Percentiles rank a stretch among this genome's conserved stretches.
phyloP scores from a whole-genome alignment of 371 early-diverging fungal genomes.

The Fennellomyces sp. region DNA sequence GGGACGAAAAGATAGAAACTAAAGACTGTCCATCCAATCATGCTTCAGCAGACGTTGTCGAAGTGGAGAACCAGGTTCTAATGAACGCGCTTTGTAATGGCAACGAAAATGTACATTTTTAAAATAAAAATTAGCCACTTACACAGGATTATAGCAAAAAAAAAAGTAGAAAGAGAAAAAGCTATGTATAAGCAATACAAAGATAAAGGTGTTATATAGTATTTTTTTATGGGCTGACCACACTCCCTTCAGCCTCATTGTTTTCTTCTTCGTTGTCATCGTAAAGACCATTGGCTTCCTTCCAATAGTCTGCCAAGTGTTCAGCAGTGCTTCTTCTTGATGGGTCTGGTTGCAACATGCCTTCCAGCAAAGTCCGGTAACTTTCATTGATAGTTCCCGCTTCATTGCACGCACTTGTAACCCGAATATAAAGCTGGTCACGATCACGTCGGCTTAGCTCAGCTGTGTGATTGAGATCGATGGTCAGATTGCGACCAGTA shows the following conservation, averaged over 20 bases:
- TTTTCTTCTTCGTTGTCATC: slow-evolving; percentile 11
- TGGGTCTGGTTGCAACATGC: slow-evolving; percentile 19
- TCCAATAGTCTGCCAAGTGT: slow-evolving; percentile 11
- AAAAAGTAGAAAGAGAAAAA: neutral
- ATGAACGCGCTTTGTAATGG: slow-evolving; percentile 45
- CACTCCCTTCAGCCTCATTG: neutral
- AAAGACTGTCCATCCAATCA: slow-evolving; percentile 47
- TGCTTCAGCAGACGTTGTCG: slow-evolving; percentile 45
- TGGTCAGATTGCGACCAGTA: slow-evolving; percentile 6
- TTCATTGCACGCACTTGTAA: slow-evolving; percentile 12
- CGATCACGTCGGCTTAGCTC: neutral
- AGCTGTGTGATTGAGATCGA: neutral
- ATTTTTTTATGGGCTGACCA: neutral
- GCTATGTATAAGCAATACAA: neutral
- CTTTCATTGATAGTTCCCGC: slow-evolving; percentile 7
- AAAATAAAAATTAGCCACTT: too few species aligned
- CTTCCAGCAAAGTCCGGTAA: slow-evolving; percentile 9
- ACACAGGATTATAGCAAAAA: neutral
- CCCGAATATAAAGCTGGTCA: slow-evolving; percentile 7
- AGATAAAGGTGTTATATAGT: neutral
- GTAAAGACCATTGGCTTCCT: slow-evolving; percentile 13
- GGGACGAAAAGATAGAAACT: slow-evolving; percentile 32
- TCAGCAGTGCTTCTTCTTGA: slow-evolving; percentile 5
- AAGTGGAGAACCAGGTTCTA: slow-evolving; percentile 52
- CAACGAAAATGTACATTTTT: neutral